Base-by-base conservation (phyloP, 2,329 filamentous ascomycete species). In the Pestalotiopsis sp. region DNA sequence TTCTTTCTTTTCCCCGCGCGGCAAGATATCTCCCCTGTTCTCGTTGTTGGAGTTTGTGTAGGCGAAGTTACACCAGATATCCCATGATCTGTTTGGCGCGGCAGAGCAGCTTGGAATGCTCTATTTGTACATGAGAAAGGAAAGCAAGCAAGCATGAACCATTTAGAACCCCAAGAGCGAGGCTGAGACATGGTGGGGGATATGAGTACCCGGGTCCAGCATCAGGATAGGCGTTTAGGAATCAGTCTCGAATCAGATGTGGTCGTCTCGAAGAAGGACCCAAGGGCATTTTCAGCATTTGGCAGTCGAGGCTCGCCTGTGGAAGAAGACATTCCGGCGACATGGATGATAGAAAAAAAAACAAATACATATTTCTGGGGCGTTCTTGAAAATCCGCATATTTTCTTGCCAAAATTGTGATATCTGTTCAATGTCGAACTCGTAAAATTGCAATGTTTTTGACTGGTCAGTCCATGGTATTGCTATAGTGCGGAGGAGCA, bases 21-120 rank as follows among this genome's bases (percentile, higher is more conserved):
- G 17, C 30, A 62, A 64, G 67, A 68, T 65, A 68, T 57, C 26
- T 66, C 64, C 64, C 67, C 67, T n/a, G 30, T 64, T 66, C 66
- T 35, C 24, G 57, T 63, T 64, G 30, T 64, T 52, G 38, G 40
- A 48, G 26, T 35, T 52, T 20, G 13, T 61, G 58, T 35, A 35
- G 30, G 58, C 24, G 58, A 26, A 26, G 56, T 26, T 35, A 14
- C 22, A 58, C 24, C 56, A 58, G 56, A 40, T 62, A 38, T 40
- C 35, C 38, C 59, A 40, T 22, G 40, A 48, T 52, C 26, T 44
- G 39, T 64, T 64, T 64, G n/a, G 35, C 38, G 61, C 38, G 30
- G 40, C 24, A 44, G 61, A 64, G 61, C 35, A 48, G 20, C 13
- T 48, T 20, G 22, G 39, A 24, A 64, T 30, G 61, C 26, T 64